Base-by-base conservation (phyloP, 768 basidiomycete species). In the Pisolithus albus region DNA sequence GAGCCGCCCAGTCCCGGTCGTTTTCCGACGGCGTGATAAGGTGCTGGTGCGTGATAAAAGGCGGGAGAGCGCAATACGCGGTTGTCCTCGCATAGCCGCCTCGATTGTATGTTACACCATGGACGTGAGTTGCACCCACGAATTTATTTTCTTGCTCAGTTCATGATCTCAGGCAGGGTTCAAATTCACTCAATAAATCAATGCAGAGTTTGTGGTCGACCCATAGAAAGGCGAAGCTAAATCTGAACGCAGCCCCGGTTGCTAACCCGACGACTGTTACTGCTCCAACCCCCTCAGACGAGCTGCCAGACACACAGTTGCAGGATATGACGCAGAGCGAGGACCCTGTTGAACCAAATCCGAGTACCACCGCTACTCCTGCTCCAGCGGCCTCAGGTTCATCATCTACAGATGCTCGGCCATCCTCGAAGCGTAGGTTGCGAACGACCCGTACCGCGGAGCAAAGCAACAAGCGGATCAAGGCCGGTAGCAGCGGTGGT, bases 191-290 rank as follows among this genome's bases (percentile, higher is more conserved):
- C 59, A 91, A 91, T 67, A 74, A 76, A 51, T 86, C 86, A 21
- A 86, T 88, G 82, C 87, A 88, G 66, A 82, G 80, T 21, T 74
- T 88, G 18, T 91, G 88, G 88, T 79, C 83, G 0, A 74, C 69
- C 10, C 86, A 89, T 50, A 72, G 83, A 38, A 76, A 77, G 24
- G 74, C 72, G n/a, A 83, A 77, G 63, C 47, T 91, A 11, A 90
- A 91, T 58, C 69, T 89, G 50, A 90, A 90, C 54, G 54, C 72
- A 1, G 10, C 52, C 1, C 48, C 61, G 4, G 21, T 52, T 2
- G 39, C 62, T 7, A 41, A 60, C 1, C 48, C 65, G 13, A 50
- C 47, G 18, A 50, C 54, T 1, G 47, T 59, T 0, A 19, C 9
- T 1, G 9, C 44, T 3, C 55, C 44, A 3, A 55, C 55, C 18